Evolutionary conservation across 2,329 filamentous ascomycete species (phyloP).

Genomic region (Immersiporthe knoxdaviesiana): DNA sequence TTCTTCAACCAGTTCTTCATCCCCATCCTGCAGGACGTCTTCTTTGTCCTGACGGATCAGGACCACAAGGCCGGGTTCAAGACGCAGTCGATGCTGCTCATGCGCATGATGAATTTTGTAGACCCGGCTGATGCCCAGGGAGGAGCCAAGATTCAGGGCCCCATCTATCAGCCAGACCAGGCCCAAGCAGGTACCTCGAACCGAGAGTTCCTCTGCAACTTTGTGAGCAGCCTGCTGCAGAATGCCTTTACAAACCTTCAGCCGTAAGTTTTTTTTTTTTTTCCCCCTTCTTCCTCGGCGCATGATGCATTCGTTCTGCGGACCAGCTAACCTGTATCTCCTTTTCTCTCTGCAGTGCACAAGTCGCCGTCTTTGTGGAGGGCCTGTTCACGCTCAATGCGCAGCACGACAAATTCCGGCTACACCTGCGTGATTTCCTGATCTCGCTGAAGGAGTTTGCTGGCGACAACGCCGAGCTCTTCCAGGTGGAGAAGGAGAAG

Average conservation of each 20-base stretch:
- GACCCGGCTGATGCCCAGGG: constrained; percentile 65
- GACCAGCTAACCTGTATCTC: neutral
- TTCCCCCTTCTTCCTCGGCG: constrained; percentile 32
- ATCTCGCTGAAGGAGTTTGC: constrained; percentile 97
- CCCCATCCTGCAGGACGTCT: constrained; percentile 93
- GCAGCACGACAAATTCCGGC: constrained; percentile 91
- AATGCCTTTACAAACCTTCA: constrained; percentile 94
- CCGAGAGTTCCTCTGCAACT: constrained; percentile 86
- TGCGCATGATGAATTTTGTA: constrained; percentile 97
- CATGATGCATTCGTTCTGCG: neutral
- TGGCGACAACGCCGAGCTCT: constrained; percentile 93
- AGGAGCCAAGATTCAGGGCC: constrained; percentile 85
- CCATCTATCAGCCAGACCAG: constrained; percentile 85
- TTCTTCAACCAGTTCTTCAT: constrained; percentile 99
- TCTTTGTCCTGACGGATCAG: constrained; percentile 96
- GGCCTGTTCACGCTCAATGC: constrained; percentile 87
- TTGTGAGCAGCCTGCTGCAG: constrained; percentile 81
- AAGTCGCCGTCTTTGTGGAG: constrained; percentile 89
- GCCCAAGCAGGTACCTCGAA: constrained; percentile 83
- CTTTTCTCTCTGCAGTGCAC: constrained; percentile 57
- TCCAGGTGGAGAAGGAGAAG: constrained; percentile 91
- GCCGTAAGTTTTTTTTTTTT: constrained; percentile 60
- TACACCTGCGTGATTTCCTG: constrained; percentile 93
- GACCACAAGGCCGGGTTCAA: constrained; percentile 99
- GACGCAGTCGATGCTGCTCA: constrained; percentile 90